Conservation (phyloP, 139 green algal species). For the Volvox africanus region DNA sequence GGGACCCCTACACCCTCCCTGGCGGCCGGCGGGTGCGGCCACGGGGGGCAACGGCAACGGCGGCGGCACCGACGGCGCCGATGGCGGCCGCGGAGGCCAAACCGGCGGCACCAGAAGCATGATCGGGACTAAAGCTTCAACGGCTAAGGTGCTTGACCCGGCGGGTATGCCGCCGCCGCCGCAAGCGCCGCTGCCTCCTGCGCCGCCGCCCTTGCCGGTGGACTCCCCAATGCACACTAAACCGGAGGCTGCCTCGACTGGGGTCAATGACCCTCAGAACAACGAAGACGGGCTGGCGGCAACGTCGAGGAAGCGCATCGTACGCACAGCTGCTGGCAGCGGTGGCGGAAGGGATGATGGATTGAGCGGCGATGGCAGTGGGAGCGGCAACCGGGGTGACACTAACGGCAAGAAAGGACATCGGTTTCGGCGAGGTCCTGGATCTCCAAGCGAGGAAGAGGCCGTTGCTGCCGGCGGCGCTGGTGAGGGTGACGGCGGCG, state of each 20-base stretch:
- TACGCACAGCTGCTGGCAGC: too few species aligned
- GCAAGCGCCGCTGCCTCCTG: background rate
- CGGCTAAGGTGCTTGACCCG: background rate
- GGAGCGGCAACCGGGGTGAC: too few species aligned
- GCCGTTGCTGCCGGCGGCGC: background rate
- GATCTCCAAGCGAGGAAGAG: background rate
- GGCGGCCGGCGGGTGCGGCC: background rate
- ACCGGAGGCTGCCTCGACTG: too few species aligned
- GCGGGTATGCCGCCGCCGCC: constrained; percentile 6
- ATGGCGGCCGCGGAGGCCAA: background rate
- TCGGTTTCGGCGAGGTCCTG: background rate
- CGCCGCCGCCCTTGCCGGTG: background rate
- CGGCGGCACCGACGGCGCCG: background rate
- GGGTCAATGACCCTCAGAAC: too few species aligned
- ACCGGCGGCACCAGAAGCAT: background rate
- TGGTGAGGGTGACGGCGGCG: background rate
- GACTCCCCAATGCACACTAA: background rate
- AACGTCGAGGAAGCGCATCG: background rate
- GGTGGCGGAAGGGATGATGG: too few species aligned
- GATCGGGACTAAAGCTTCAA: background rate
- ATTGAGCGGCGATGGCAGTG: background rate
- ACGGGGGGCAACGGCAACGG: background rate
- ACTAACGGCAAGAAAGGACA: background rate
- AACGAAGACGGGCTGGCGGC: background rate
- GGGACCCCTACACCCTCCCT: background rate